A percentile compares a stretch with the other conserved stretches of the same genome.
Evolutionary conservation across 2,329 filamentous ascomycete genomes (phyloP).

Genomic region (Metarhizium humberi): DNA sequence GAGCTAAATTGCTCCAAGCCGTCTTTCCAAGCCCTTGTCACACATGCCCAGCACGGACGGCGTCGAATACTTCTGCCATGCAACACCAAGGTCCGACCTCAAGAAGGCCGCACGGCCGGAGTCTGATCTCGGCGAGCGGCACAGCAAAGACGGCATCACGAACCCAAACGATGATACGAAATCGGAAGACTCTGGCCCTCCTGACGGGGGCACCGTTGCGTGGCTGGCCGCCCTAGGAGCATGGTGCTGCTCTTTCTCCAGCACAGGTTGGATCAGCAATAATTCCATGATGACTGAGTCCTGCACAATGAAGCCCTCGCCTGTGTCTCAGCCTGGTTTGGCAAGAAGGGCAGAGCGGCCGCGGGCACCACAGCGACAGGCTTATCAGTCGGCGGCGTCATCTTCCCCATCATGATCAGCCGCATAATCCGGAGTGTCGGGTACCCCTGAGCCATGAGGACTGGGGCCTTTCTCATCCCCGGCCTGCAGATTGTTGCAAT

Average conservation of each 20-base stretch:
- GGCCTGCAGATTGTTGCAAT: background rate
- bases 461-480: slow-evolving; percentile 11
- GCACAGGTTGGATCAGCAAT: slow-evolving; percentile 36
- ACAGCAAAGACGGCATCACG: too few relatives aligned
- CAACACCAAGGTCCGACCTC: too few relatives aligned
- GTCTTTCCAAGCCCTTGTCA: too few relatives aligned
- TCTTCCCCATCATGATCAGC: slow-evolving; percentile 24
- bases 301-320: slow-evolving; percentile 10
- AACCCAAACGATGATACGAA: too few relatives aligned
- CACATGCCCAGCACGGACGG: too few relatives aligned
- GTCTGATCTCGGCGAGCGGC: too few relatives aligned
- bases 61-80: too few relatives aligned
- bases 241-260: slow-evolving; percentile 31
- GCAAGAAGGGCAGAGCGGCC: slow-evolving; percentile 13
- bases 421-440: slow-evolving; percentile 17
- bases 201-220: slow-evolving; percentile 20
- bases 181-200: background rate
- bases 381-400: slow-evolving; percentile 21
- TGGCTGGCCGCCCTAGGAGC: slow-evolving; percentile 31
- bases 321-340: slow-evolving; percentile 16
- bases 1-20: too few relatives aligned
- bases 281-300: slow-evolving; percentile 22
- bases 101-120: too few relatives aligned
- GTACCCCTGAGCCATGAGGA: slow-evolving; percentile 23
- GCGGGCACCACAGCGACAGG: slow-evolving; percentile 18